A percentile compares a stretch with the other conserved stretches of the same genome.
phyloP scores from a whole-genome alignment of 257 asterid genomes.

The Solanum paucissectum region DNA sequence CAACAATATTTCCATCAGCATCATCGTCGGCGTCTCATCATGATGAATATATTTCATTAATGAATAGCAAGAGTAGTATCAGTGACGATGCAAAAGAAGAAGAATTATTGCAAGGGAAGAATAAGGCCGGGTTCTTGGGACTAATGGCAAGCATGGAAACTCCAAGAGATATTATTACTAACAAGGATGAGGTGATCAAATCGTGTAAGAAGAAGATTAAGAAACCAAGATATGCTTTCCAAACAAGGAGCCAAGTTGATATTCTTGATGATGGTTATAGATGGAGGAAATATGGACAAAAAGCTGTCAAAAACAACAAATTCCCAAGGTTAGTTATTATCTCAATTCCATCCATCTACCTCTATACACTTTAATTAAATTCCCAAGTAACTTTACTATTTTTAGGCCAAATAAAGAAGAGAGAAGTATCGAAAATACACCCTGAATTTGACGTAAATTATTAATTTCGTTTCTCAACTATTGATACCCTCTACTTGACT shows the following conservation, averaged over 20 bases:
- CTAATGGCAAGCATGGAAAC: background rate
- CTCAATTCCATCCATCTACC: background rate
- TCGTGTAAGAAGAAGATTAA: background rate
- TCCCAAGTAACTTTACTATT: background rate
- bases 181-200: background rate
- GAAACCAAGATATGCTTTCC: constrained; percentile 4
- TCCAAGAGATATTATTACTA: background rate
- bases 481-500: too few species aligned
- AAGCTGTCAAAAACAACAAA: constrained; percentile 12
- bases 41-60: background rate
- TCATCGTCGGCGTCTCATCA: background rate
- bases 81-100: background rate
- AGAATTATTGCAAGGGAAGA: background rate
- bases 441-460: too few species aligned
- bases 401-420: background rate
- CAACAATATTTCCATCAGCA: background rate
- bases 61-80: background rate
- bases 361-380: background rate
- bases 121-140: background rate
- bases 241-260: constrained; percentile 14
- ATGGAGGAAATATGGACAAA: constrained; percentile 17
- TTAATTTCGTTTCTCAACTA: background rate
- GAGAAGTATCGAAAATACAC: background rate
- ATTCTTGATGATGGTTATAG: constrained; percentile 15
- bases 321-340: constrained; percentile 5